Base-by-base conservation (phyloP, 83 land plant species). In the Picea abies region DNA sequence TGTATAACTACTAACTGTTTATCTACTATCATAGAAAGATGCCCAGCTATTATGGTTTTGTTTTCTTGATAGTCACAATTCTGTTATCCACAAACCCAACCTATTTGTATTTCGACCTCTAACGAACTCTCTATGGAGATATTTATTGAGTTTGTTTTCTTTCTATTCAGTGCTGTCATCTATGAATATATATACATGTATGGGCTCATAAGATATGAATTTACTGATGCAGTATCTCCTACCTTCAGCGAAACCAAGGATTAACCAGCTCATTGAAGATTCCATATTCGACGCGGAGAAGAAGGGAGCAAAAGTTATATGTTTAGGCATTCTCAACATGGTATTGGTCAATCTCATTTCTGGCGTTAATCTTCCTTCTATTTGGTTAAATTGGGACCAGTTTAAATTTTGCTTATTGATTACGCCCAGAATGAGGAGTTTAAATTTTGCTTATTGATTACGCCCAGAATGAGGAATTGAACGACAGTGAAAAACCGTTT, bases 311-410 rank as follows among this genome's bases (percentile, higher is more conserved):
- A 94, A 88, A 78, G 91, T 92, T 11, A 39, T 94, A 1, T 88
- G 89, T 39, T 76, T 94, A 20, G 96, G 94, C 52, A 89, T 94
- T 5, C 83, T 85, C 19, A 94, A 94, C 83, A 91, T 91, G 88
- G 96, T 80, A 91, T 75, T 19, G 62, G 52, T 4, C 71, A 17
- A 66, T 29, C 44, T 47, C 3, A 0, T 63, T 4, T 17, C 10
- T 58, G 5, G 29, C 19, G 11, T 22, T 32, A 79, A 9, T 32
- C 25, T 29, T 20, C 44, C 25, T 22, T 52, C 4, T 81, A 4
- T 20, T 39, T 68, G 6, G 16, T n/a, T 23, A 3, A 58, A 63
- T 47, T 47, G 76, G 41, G 69, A 1, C 32, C 22, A 16, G 2
- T 70, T 19, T 62, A 11, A 44, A 49, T 23, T 56, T 12, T 81